Evolutionary conservation across 225 moss, liverwort and hornwort genomes (phyloP).

Genomic region (Straminergon stramineum): DNA sequence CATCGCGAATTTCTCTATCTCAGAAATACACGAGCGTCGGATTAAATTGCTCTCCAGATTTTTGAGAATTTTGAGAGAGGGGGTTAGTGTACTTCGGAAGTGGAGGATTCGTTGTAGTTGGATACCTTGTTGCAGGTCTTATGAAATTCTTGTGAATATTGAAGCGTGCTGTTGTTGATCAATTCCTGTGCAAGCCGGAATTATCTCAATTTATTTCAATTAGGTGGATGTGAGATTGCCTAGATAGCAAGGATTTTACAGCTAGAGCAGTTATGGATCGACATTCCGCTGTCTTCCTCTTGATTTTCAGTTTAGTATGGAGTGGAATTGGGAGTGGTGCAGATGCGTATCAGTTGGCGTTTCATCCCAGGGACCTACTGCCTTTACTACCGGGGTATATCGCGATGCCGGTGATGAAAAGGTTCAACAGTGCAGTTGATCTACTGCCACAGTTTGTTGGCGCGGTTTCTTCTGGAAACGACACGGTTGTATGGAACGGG

Average conservation of each 20-base stretch:
- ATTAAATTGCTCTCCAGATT: background rate
- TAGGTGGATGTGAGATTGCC: background rate
- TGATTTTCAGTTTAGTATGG: conserved; percentile 19
- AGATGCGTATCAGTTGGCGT: conserved; percentile 11
- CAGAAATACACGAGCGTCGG: background rate
- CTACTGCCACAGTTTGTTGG: conserved; percentile 58
- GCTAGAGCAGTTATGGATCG: conserved; percentile 22
- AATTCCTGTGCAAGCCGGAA: background rate
- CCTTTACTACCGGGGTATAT: conserved; percentile 40
- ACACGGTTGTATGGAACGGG: conserved; percentile 46
- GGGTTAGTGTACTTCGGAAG: background rate
- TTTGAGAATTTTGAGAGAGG: background rate
- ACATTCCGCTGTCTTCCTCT: background rate
- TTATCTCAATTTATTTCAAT: background rate
- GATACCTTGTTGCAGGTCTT: background rate
- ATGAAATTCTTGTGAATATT: background rate
- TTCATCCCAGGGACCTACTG: conserved; percentile 31
- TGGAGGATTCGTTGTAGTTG: background rate
- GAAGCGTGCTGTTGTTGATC: background rate
- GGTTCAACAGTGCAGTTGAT: conserved; percentile 35
- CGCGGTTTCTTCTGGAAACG: conserved; percentile 46
- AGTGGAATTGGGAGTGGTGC: conserved; percentile 1
- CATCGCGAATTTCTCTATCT: background rate
- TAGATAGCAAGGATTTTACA: background rate
- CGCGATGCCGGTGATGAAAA: conserved; percentile 34